Evolutionary conservation across 331 rosid genomes (phyloP).

Genomic region (Acacia concinna): DNA sequence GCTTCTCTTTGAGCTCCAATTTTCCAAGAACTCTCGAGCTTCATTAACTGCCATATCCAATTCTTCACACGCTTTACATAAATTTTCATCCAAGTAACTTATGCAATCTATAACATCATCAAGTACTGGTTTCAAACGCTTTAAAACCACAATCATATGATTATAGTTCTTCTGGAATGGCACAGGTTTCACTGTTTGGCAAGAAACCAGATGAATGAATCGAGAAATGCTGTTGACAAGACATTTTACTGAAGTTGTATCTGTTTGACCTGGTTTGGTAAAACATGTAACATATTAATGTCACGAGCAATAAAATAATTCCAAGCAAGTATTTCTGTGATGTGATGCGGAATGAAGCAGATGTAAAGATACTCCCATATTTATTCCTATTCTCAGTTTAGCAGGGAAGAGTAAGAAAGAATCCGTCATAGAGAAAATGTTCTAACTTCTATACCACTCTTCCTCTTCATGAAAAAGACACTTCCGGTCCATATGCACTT

Average conservation of each 20-base stretch:
- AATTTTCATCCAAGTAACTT: slow-evolving; percentile 51
- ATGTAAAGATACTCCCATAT: background rate
- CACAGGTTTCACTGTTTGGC: slow-evolving; percentile 57
- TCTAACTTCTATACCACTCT: slow-evolving; percentile 12
- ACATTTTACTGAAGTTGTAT: slow-evolving; percentile 62
- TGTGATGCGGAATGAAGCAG: background rate
- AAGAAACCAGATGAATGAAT: slow-evolving; percentile 79
- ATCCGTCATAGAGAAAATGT: slow-evolving; percentile 4
- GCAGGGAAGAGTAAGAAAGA: background rate
- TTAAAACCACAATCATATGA: slow-evolving; percentile 58
- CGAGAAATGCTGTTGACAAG: slow-evolving; percentile 84
- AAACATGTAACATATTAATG: slow-evolving; percentile 29
- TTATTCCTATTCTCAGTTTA: slow-evolving; percentile 12
- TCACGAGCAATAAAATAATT: background rate
- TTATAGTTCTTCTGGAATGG: slow-evolving; percentile 68
- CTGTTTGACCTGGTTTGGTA: slow-evolving; percentile 65
- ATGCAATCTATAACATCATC: slow-evolving; percentile 63
- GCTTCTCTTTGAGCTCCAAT: slow-evolving; percentile 75
- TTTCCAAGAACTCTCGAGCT: slow-evolving; percentile 76
- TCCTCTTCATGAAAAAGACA: slow-evolving; percentile 15
- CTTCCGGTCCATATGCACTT: background rate
- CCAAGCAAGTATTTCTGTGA: slow-evolving; percentile 9
- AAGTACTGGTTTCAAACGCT: slow-evolving; percentile 77
- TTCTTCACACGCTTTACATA: slow-evolving; percentile 64
- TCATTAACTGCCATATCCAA: slow-evolving; percentile 65